Percentiles rank a stretch among this genome's conserved stretches.
phyloP scores from a whole-genome alignment of 106 monocot species.

The Hemerocallis citrina region DNA sequence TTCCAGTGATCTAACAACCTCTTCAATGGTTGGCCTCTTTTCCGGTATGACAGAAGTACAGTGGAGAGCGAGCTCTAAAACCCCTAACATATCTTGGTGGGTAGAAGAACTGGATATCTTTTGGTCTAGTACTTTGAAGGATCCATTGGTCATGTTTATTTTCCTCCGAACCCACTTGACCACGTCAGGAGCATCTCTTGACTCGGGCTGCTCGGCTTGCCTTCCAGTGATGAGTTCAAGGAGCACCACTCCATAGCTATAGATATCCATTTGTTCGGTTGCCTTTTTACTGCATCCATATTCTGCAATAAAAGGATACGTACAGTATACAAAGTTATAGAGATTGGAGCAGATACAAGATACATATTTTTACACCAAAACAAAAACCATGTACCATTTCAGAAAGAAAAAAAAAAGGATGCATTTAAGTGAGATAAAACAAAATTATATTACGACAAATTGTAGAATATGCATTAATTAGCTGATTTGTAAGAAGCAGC shows the following conservation, averaged over 20 bases:
- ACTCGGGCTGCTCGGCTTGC: constrained; percentile 37
- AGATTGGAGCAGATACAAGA: too few species aligned
- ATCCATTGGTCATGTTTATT: constrained; percentile 39
- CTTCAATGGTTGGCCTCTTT: constrained; percentile 50
- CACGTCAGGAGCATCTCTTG: constrained; percentile 40
- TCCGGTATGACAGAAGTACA: constrained; percentile 63
- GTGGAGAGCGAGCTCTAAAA: constrained; percentile 46
- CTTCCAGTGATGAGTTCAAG: constrained; percentile 64
- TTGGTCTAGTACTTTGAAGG: constrained; percentile 32
- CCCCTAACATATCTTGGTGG: constrained; percentile 30
- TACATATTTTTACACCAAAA: too few species aligned
- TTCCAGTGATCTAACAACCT: constrained; percentile 45
- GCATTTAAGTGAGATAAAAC: too few species aligned
- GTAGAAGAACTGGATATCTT: constrained; percentile 21
- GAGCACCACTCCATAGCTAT: constrained; percentile 61
- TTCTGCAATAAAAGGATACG: constrained; percentile 22
- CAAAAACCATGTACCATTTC: background rate
- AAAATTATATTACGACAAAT: too few species aligned
- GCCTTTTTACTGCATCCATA: constrained; percentile 35
- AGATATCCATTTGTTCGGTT: constrained; percentile 63
- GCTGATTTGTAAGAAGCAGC: background rate
- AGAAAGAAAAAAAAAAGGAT: too few species aligned
- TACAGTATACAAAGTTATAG: background rate
- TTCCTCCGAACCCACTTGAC: constrained; percentile 64
- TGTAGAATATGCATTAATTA: background rate